These are phyloP conservation scores for Yarrowia deformans DNA, from an alignment of 805 yeast species.

Conservation along the genomic window DNA sequence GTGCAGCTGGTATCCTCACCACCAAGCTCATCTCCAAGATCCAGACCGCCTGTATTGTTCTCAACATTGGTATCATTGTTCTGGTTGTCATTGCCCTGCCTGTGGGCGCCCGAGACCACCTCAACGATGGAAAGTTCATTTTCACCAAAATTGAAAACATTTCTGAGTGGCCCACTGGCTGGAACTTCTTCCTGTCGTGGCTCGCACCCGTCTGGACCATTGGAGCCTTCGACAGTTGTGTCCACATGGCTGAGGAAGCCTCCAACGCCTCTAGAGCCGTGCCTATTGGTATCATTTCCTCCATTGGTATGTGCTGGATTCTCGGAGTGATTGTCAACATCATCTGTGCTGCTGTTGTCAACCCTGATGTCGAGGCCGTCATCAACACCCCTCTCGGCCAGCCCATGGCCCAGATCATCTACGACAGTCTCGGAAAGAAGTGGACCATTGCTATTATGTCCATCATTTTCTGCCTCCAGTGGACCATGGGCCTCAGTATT, in stretches of 20 bases:
- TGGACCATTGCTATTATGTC: constrained; percentile 73
- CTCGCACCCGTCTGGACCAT: constrained; percentile 79
- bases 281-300: constrained; percentile 68
- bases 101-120: constrained; percentile 46
- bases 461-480: constrained; percentile 65
- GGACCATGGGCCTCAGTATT: constrained; percentile 69
- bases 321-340: constrained; percentile 66
- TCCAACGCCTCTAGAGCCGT: constrained; percentile 66
- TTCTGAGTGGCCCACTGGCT: constrained; percentile 66
- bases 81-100: constrained; percentile 53
- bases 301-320: constrained; percentile 64
- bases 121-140: constrained; percentile 61
- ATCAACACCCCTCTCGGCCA: constrained; percentile 60
- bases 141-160: constrained; percentile 61
- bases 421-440: constrained; percentile 65
- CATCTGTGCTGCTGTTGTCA: constrained; percentile 62
- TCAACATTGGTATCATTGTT: constrained; percentile 61
- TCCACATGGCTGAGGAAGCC: constrained; percentile 78
- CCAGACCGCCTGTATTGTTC: constrained; percentile 64
- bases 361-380: constrained; percentile 55
- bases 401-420: constrained; percentile 70
- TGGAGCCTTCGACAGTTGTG: constrained; percentile 74
- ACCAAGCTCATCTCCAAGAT: constrained; percentile 64
- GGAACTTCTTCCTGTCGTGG: constrained; percentile 62
- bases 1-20: constrained; percentile 61